Evolutionary conservation across 176 grass and related monocot genomes (phyloP), one percentile per base, ranked within the genome.

Genomic region (Oryza nivara): DNA sequence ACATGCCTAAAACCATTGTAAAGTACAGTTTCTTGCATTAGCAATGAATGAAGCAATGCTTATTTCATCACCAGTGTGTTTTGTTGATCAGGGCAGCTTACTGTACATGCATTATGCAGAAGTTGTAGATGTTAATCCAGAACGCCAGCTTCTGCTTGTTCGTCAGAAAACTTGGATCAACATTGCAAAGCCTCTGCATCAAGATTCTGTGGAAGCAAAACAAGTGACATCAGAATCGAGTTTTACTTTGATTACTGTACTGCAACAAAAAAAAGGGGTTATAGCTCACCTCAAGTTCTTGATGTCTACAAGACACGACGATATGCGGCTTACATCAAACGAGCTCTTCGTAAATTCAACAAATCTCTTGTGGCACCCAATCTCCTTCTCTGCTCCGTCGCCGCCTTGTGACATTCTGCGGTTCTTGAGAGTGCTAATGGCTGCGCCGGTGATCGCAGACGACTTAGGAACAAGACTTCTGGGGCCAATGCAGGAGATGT

Each of bases 41-140:
- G 44, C 71, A 40, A 9, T 20, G 14, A 1, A 22, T 76, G 11
- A 85, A 12, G 10, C 1, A 52, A 68, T 23, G 58, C 20, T 23
- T 10, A 23, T 20, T 61, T 22, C 44, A 74, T 56, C 77, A 32
- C 28, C 25, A 48, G 7, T 65, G 20, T 38, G n/a, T 15, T 77
- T 66, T 73, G 40, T 67, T 70, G 70, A n/a, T 46, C n/a, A 64
- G 56, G 45, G 68, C 15, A 76, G 51, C 82, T 79, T 81, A 72
- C 67, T 65, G 48, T 98, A 98, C 96, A 90, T 98, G 93, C 93
- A 98, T 95, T 80, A 95, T 88, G 87, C 91, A 98, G 81, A 94
- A 92, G 80, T 98, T 98, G 89, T 95, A 95, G 86, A 95, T 84
- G 89, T 98, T 98, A 72, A 98, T 88, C 96, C 96, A 98, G 69